phyloP scores from a whole-genome alignment of 768 basidiomycete genomes.

The Lepiota venenata region DNA sequence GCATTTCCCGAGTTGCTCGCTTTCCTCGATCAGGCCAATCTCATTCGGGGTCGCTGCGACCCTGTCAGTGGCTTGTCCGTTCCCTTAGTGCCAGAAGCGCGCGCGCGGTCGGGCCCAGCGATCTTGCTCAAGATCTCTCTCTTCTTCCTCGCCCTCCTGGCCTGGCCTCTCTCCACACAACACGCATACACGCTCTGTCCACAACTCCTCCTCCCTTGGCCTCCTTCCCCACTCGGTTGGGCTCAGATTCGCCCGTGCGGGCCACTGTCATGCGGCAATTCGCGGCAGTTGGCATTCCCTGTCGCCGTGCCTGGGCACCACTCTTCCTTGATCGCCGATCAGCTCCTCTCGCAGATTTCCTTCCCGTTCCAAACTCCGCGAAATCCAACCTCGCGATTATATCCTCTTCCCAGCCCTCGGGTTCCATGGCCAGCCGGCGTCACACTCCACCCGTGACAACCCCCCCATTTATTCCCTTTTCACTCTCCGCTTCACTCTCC shows the following conservation, averaged over 20 bases:
- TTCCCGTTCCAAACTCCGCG: slow-evolving; percentile 27
- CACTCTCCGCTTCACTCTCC: background rate
- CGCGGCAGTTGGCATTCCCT: slow-evolving; percentile 31
- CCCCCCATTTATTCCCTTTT: slow-evolving; percentile 6
- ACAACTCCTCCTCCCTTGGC: too few relatives aligned
- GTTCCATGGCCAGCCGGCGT: slow-evolving; percentile 24
- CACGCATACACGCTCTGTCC: too few relatives aligned
- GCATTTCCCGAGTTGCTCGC: slow-evolving; percentile 48
- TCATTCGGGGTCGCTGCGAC: slow-evolving; percentile 21
- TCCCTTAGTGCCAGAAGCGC: slow-evolving; percentile 14
- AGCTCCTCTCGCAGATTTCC: slow-evolving; percentile 36
- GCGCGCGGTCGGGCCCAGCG: background rate
- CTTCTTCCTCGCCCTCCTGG: background rate
- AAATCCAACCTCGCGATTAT: slow-evolving; percentile 9
- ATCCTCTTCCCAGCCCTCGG: background rate
- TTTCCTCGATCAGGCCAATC: slow-evolving; percentile 41
- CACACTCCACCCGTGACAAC: slow-evolving; percentile 25
- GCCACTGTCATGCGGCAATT: slow-evolving; percentile 25
- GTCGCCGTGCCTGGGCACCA: slow-evolving; percentile 32
- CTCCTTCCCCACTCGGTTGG: slow-evolving; percentile 10
- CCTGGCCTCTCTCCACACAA: too few relatives aligned
- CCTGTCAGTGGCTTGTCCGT: slow-evolving; percentile 27
- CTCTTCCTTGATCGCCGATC: slow-evolving; percentile 64
- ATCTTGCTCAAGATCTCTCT: slow-evolving; percentile 1
- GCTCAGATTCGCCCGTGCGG: slow-evolving; percentile 13